Evolutionary conservation across 768 basidiomycete species (phyloP).

Genomic region (Mycena belliarum): DNA sequence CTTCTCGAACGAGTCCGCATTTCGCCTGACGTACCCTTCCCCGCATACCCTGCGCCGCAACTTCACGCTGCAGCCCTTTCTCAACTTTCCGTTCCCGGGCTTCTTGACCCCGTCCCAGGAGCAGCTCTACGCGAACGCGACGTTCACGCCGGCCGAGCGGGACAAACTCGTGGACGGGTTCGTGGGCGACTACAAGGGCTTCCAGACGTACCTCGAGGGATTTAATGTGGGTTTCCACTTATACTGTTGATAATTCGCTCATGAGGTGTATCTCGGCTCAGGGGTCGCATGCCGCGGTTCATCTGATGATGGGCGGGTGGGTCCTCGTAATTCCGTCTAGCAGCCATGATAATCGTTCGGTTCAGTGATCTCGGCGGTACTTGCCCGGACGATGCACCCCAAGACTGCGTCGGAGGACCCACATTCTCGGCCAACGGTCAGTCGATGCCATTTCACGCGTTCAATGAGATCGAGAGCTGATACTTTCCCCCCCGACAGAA

Average conservation of each 20-base stretch:
- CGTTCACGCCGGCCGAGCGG: conserved; percentile 28
- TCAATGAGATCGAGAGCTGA: background rate
- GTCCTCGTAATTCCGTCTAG: background rate
- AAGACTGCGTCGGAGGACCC: conserved; percentile 28
- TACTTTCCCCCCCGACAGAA: conserved; percentile 22
- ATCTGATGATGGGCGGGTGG: conserved; percentile 33
- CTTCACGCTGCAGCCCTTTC: conserved; percentile 35
- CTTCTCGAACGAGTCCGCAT: conserved; percentile 21
- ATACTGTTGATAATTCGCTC: too few species aligned
- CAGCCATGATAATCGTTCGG: too few species aligned
- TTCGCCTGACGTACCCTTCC: conserved; percentile 33
- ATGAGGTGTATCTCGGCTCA: conserved; percentile 5
- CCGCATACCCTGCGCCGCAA: conserved; percentile 36
- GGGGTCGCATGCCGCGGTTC: conserved; percentile 35
- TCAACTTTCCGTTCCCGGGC: conserved; percentile 3
- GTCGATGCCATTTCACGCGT: background rate
- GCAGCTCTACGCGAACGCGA: conserved; percentile 25
- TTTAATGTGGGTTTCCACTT: conserved; percentile 24
- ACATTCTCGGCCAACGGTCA: conserved; percentile 36
- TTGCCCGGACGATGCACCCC: conserved; percentile 30
- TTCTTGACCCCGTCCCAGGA: conserved; percentile 23
- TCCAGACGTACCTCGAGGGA: conserved; percentile 34
- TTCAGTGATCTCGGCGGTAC: conserved; percentile 31
- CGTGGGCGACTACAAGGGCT: conserved; percentile 33
- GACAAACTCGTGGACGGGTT: conserved; percentile 28